Conservation (phyloP, 2,329 filamentous ascomycete genomes). For the Venturia effusa region DNA sequence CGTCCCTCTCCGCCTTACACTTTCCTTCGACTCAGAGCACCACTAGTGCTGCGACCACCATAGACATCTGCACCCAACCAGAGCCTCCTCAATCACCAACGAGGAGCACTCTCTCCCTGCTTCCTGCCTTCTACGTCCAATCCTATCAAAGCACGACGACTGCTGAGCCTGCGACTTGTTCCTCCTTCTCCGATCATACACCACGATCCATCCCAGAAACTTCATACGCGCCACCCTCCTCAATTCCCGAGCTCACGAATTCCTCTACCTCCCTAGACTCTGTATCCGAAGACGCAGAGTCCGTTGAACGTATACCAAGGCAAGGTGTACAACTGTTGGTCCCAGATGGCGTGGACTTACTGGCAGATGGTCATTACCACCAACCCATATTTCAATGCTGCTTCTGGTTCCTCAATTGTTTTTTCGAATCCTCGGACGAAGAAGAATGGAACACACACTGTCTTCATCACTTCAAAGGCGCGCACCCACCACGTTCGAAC, state of each 20-base stretch:
- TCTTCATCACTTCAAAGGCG: conserved; percentile 1
- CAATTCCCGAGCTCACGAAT: neutral
- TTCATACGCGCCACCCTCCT: neutral
- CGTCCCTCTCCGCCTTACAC: neutral
- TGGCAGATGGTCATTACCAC: neutral
- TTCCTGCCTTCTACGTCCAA: no score
- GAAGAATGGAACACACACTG: conserved; percentile 6
- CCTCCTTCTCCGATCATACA: neutral
- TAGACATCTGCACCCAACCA: no score
- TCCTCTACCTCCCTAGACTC: neutral
- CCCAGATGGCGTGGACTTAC: neutral
- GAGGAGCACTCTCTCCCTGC: no score
- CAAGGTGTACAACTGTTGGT: neutral
- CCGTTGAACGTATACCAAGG: neutral
- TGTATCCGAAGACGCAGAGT: neutral
- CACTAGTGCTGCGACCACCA: neutral
- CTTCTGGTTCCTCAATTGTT: conserved; percentile 8
- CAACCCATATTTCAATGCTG: neutral
- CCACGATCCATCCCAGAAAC: neutral
- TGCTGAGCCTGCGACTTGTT: neutral
- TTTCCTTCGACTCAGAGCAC: neutral
- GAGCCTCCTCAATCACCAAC: no score
- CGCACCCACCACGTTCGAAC: neutral
- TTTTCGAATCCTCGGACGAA: neutral
- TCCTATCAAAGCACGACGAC: no score